Percentiles rank a stretch among this genome's conserved stretches.
Evolutionary conservation across 2,329 filamentous ascomycete species (phyloP).

Genomic region (Ascochyta clinopodiicola): DNA sequence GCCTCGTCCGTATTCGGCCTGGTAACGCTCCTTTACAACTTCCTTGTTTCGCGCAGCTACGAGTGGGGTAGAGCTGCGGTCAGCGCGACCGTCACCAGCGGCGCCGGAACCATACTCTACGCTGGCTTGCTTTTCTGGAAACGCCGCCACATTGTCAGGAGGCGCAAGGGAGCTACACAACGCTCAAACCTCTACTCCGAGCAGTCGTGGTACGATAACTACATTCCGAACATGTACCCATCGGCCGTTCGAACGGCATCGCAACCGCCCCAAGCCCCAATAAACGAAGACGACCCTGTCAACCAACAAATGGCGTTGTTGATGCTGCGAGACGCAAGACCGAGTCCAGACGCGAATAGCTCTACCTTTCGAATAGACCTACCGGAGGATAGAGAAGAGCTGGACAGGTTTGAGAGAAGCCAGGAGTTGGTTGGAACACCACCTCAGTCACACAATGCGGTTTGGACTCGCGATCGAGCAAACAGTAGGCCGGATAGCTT

Average conservation of each 20-base stretch:
- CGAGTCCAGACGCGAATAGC: conserved; percentile 43
- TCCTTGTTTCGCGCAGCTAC: conserved; percentile 51
- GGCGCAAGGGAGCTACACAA: conserved; percentile 30
- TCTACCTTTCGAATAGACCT: conserved; percentile 54
- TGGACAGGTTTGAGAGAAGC: conserved; percentile 32
- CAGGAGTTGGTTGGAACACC: conserved; percentile 44
- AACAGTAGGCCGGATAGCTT: conserved; percentile 38
- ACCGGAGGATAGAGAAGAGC: conserved; percentile 42
- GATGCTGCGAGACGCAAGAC: conserved; percentile 45
- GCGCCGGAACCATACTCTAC: conserved; percentile 52
- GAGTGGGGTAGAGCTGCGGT: conserved; percentile 54
- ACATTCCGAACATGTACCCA: conserved; percentile 56
- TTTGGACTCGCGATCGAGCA: conserved; percentile 32
- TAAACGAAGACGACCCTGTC: conserved; percentile 58
- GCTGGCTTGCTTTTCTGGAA: conserved; percentile 51
- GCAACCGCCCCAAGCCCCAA: conserved; percentile 30
- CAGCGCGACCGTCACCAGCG: conserved; percentile 51
- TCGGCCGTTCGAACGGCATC: conserved; percentile 36
- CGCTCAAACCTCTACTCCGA: conserved; percentile 44
- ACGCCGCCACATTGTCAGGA: conserved; percentile 49
- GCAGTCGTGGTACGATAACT: conserved; percentile 53
- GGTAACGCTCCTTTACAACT: conserved; percentile 57
- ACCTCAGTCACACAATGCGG: conserved; percentile 22
- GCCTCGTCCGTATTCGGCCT: conserved; percentile 55
- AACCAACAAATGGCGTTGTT: conserved; percentile 60